Conservation (phyloP, 2,329 filamentous ascomycete genomes). For the Exserohilum turcica region DNA sequence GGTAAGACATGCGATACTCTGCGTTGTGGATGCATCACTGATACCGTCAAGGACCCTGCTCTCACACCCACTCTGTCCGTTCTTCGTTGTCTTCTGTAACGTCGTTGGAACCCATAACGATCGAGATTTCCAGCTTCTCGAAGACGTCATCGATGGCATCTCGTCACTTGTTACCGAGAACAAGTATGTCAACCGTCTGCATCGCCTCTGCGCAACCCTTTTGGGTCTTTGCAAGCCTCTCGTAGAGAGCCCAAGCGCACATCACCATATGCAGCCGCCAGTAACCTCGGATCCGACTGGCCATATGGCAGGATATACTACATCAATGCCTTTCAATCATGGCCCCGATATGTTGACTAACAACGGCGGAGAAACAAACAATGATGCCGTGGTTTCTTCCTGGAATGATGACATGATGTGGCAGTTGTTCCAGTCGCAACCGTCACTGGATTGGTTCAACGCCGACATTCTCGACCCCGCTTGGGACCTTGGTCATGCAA, state of each 20-base stretch:
- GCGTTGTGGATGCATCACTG: conserved; percentile 1
- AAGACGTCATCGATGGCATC: conserved; percentile 36
- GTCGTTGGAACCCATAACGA: conserved; percentile 43
- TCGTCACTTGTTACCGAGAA: conserved; percentile 37
- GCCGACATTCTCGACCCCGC: conserved; percentile 38
- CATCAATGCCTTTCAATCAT: conserved; percentile 1
- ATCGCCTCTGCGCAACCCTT: conserved; percentile 36
- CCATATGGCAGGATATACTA: not conserved
- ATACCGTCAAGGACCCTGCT: conserved; percentile 36
- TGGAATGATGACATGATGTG: conserved; percentile 45
- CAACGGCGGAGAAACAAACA: conserved; percentile 1
- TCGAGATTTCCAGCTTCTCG: conserved; percentile 38
- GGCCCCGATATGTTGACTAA: not conserved
- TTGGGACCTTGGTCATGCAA: conserved; percentile 27
- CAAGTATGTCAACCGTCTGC: conserved; percentile 36
- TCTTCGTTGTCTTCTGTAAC: conserved; percentile 46
- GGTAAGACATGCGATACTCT: conserved; percentile 17
- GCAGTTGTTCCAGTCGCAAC: conserved; percentile 42
- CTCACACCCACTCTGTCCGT: conserved; percentile 42
- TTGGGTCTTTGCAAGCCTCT: conserved; percentile 40
- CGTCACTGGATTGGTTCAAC: conserved; percentile 44
- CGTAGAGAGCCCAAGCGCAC: conserved; percentile 10
- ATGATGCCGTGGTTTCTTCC: conserved; percentile 21
- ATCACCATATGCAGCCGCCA: not conserved
- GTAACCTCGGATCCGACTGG: not conserved